Base-by-base conservation (phyloP, 352 stramenopile genomes). In the Phytophthora fragariae region DNA sequence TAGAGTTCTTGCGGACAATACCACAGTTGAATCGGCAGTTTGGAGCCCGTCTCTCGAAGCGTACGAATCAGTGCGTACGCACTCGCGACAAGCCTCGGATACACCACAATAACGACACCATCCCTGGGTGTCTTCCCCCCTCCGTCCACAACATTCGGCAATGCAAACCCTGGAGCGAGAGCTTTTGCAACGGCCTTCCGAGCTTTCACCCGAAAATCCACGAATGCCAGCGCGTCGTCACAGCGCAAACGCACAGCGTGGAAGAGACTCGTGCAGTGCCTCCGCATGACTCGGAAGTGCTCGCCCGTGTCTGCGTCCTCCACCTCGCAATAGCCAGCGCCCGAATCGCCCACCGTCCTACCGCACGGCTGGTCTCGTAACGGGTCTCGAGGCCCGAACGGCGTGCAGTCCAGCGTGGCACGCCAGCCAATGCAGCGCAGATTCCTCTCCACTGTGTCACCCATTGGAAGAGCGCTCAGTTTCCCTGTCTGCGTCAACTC, bases 21-120 rank as follows among this genome's bases (percentile, higher is more conserved):
- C 84, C 84, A 91, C 1, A 91, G 49, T 53, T 91, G 83, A 57
- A 92, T 83, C 1, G 79, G 79, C n/a, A 92, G 56, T 19, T 46
- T 29, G 62, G 79, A 92, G 9, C 65, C 61, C 29, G 81, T 31
- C 5, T 56, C 52, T 3, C 82, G 78, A 57, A 92, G 68, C 2
- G 65, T 70, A 19, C 78, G 79, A 17, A 88, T 55, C 8, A 70
- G 62, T 9, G 77, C 80, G 46, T 86, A 89, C 0, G 72, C 65
- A 41, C 80, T 80, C 7, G 79, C 62, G 10, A 90, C 68, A 27
- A 82, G 65, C 29, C 78, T 84, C 2, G 80, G 83, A 52, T 92
- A 88, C 15, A 87, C 75, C 5, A 88, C 81, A 62, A 92, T 86
- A 37, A 85, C 55, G 54, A 92, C 80, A 1, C 81, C 84, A 31